Percentiles rank a stretch among this genome's conserved stretches.
These are phyloP conservation scores for Daedaleopsis nitida DNA, from an alignment of 768 basidiomycete genomes.

Conservation along the genomic window DNA sequence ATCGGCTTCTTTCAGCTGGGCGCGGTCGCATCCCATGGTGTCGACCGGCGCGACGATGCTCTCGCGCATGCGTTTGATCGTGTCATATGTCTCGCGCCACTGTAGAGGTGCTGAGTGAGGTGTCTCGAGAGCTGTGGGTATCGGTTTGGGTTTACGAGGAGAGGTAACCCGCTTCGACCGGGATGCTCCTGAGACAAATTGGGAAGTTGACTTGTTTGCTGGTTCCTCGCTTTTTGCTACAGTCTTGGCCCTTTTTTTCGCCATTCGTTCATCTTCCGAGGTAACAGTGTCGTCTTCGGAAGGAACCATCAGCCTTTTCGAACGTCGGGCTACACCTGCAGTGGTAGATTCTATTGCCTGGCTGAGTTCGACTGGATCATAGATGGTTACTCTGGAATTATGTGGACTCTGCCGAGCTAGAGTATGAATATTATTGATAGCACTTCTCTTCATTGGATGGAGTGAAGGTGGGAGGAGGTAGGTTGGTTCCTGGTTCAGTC, in stretches of 20 bases:
- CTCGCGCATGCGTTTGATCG: conserved; percentile 77
- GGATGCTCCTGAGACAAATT: no score
- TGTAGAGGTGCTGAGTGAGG: conserved; percentile 22
- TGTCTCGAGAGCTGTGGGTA: conserved; percentile 13
- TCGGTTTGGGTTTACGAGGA: conserved; percentile 19
- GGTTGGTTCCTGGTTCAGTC: no score
- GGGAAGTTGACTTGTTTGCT: not conserved
- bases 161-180: conserved; percentile 4
- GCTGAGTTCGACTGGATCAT: conserved; percentile 20
- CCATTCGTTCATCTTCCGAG: not conserved
- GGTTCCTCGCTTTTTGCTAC: not conserved
- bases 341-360: not conserved
- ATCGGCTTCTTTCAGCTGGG: conserved; percentile 61
- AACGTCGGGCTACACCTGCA: conserved; percentile 7
- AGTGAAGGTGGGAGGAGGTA: not conserved
- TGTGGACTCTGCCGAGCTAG: conserved; percentile 12
- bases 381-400: conserved; percentile 19
- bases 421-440: not conserved
- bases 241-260: not conserved
- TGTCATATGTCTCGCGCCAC: conserved; percentile 55
- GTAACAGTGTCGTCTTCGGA: not conserved
- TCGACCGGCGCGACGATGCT: conserved; percentile 84
- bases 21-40: conserved; percentile 84
- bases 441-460: conserved; percentile 2
- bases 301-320: conserved; percentile 9